Conservation (phyloP, 1,284 basidiomycete species). For the Phylloporus gajari region DNA sequence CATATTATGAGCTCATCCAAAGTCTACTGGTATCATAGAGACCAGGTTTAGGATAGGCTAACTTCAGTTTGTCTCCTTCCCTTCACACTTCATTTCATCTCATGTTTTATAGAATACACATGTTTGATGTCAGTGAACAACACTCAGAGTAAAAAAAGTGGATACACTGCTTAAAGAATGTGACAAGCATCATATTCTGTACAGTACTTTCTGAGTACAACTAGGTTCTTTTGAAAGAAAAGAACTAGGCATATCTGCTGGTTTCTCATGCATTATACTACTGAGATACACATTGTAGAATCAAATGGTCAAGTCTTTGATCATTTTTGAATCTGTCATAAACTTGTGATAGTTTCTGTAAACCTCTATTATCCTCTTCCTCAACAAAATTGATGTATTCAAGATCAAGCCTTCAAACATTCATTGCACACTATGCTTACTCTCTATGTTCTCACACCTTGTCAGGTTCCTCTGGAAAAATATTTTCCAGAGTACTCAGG, state of each 20-base stretch:
- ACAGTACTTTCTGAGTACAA: constrained; percentile 95
- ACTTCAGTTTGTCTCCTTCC: constrained; percentile 71
- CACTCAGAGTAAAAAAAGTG: constrained; percentile 90
- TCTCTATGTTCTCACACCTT: constrained; percentile 5
- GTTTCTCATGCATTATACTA: constrained; percentile 32
- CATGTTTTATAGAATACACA: constrained; percentile 76
- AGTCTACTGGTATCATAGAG: constrained; percentile 94
- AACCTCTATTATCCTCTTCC: constrained; percentile 91
- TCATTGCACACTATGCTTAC: background rate
- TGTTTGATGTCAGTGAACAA: constrained; percentile 96
- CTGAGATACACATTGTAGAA: constrained; percentile 63
- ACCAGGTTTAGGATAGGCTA: constrained; percentile 82
- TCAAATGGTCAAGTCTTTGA: constrained; percentile 93
- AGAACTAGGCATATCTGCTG: constrained; percentile 71
- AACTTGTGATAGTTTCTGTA: constrained; percentile 97
- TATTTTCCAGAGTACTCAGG: constrained; percentile 97
- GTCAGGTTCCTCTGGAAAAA: constrained; percentile 80
- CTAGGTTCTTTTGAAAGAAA: constrained; percentile 83
- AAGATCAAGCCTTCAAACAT: constrained; percentile 91
- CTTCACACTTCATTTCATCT: constrained; percentile 55
- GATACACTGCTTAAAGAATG: constrained; percentile 95
- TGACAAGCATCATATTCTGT: constrained; percentile 94
- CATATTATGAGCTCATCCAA: constrained; percentile 88
- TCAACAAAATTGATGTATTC: constrained; percentile 98
- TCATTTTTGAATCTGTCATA: constrained; percentile 95